Base-by-base conservation (phyloP, 257 asterid species). In the Penstemon barbatus region DNA sequence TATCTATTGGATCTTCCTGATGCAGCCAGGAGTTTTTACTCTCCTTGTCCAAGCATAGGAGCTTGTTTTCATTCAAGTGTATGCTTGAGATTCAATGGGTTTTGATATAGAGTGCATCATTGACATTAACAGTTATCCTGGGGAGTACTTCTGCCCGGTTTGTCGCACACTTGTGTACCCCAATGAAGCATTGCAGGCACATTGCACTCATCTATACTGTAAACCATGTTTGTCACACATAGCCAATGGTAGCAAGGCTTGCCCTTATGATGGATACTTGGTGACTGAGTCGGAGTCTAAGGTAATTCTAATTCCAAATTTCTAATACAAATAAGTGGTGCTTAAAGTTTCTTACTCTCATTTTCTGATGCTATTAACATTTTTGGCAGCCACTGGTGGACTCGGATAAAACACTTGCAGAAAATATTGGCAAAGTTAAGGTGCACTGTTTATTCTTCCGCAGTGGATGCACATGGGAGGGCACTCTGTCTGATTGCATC, bases 381-480 rank as follows among this genome's bases (percentile, higher is more conserved):
- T 74, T 37, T 74, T 81, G 33, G 4, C 51, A 46, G 98, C 87
- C 80, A 48, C 91, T 93, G 15, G 56, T 76, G 69, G 95, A 88
- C 58, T 76, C 91, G 2, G 90, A 93, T 79, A 93, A 83, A 76
- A 75, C 75, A 25, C 82, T 88, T 60, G 90, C 96, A 11, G 97
- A 90, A 73, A 87, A 63, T 57, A 80, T 93, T 56, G 96, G 97
- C 71, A 88, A 86, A 61, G 94, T 93, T 59, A 85, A 79, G 82
- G 96, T 93, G 65, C 96, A 79, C 33, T 93, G 97, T 76, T 89
- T 87, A 62, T 93, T 69, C 83, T 89, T 82, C 68, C 78, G 89
- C 65, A 93, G 97, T 78, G 97, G 99, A 68, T 93, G 99, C 83
- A 66, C 91, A 13, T 93, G 99, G 99, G 95, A 90, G 79, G 99